These are phyloP conservation scores for Penicillium sp. DNA, from an alignment of 2,329 filamentous ascomycete genomes.

Conservation along the genomic window DNA sequence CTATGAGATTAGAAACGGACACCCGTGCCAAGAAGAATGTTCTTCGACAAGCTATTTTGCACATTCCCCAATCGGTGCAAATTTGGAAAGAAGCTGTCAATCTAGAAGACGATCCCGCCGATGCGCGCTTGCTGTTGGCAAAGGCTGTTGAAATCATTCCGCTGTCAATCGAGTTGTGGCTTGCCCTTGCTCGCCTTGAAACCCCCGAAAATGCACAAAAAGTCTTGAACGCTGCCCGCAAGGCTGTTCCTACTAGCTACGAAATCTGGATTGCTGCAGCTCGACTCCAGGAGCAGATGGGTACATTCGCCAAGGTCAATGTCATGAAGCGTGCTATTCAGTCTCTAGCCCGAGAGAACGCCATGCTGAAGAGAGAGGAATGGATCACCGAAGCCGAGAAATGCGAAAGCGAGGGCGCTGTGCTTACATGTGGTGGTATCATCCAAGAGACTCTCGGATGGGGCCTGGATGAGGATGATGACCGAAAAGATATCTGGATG, in stretches of 20 bases:
- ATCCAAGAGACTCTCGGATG: slow-evolving; percentile 91
- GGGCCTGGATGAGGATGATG: slow-evolving; percentile 91
- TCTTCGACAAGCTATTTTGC: slow-evolving; percentile 83
- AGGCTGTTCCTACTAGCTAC: slow-evolving; percentile 86
- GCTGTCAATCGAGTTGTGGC: slow-evolving; percentile 89
- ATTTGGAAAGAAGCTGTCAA: slow-evolving; percentile 99
- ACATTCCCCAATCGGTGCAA: slow-evolving; percentile 89
- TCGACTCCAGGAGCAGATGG: slow-evolving; percentile 84
- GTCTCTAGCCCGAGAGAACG: slow-evolving; percentile 81
- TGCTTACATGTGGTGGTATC: slow-evolving; percentile 83
- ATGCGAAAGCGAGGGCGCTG: slow-evolving; percentile 87
- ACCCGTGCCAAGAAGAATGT: slow-evolving; percentile 86
- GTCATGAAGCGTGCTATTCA: slow-evolving; percentile 95
- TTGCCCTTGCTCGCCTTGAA: slow-evolving; percentile 87
- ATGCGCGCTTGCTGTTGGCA: slow-evolving; percentile 83
- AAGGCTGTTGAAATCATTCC: slow-evolving; percentile 96
- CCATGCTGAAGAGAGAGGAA: slow-evolving; percentile 95
- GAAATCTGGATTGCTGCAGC: slow-evolving; percentile 97
- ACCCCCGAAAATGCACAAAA: slow-evolving; percentile 89
- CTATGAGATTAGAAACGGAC: slow-evolving; percentile 87
- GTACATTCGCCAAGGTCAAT: slow-evolving; percentile 74
- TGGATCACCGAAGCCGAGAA: slow-evolving; percentile 95
- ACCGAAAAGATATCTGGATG: slow-evolving; percentile 93
- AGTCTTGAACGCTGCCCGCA: slow-evolving; percentile 91
- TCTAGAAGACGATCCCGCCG: slow-evolving; percentile 82